Conservation (phyloP, 768 basidiomycete species). For the Mycena olivaceomarginata region DNA sequence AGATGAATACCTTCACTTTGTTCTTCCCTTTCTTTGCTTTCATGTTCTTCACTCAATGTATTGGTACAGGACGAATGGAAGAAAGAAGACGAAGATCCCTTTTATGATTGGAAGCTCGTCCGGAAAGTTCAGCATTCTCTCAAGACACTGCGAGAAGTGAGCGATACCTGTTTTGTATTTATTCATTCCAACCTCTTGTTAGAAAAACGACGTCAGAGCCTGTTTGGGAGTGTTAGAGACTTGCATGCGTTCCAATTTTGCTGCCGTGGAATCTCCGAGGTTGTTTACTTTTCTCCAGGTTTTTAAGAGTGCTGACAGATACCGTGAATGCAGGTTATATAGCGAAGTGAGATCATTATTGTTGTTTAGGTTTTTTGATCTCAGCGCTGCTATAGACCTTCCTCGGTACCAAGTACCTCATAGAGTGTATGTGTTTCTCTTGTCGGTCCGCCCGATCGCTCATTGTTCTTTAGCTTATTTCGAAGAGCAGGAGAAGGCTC, state of each 20-base stretch:
- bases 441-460: conserved; percentile 30
- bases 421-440: conserved; percentile 78
- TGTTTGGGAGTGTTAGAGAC: conserved; percentile 94
- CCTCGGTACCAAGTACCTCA: conserved; percentile 91
- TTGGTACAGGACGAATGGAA: conserved; percentile 85
- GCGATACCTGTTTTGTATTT: neutral
- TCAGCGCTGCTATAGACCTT: conserved; percentile 78
- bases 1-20: conserved; percentile 88
- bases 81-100: conserved; percentile 87
- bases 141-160: conserved; percentile 73
- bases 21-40: neutral
- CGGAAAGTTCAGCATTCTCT: conserved; percentile 89
- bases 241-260: conserved; percentile 94
- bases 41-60: neutral
- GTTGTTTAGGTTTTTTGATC: conserved; percentile 32
- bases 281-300: conserved; percentile 47
- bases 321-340: conserved; percentile 79
- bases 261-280: conserved; percentile 92
- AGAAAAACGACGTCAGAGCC: conserved; percentile 87
- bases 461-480: conserved; percentile 79
- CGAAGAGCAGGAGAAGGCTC: conserved; percentile 83
- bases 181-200: neutral
- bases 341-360: conserved; percentile 84
- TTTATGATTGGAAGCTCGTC: conserved; percentile 94
- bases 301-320: conserved; percentile 27